A percentile compares a stretch with the other conserved stretches of the same genome.
Conservation (phyloP, 768 basidiomycete genomes). For the Mycena leptocephala region DNA sequence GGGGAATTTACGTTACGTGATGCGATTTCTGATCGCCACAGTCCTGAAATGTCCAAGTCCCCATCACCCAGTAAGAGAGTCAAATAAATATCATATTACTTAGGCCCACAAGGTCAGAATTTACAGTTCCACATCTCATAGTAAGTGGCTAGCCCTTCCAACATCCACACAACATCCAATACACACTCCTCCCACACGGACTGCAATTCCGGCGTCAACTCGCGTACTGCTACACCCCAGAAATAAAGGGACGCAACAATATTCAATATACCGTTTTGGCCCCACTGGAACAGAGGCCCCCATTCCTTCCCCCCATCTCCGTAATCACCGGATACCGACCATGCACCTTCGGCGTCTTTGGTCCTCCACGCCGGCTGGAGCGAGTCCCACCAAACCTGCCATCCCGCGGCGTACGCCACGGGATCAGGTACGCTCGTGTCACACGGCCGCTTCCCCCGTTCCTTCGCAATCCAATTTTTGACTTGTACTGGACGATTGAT, state of each 20-base stretch:
- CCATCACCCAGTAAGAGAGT: too few species aligned
- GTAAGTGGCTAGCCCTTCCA: not conserved
- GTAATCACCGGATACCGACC: not conserved
- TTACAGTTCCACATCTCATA: not conserved
- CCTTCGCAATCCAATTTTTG: not conserved
- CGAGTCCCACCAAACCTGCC: constrained; percentile 17
- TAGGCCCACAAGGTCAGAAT: too few species aligned
- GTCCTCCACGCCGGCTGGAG: constrained; percentile 1
- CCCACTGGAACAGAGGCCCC: constrained; percentile 6
- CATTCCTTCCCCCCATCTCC: not conserved
- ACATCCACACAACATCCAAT: not conserved
- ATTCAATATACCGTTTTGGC: not conserved
- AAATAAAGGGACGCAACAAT: constrained; percentile 3
- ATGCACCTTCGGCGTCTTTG: not conserved
- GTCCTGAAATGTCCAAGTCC: too few species aligned
- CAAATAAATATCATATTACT: too few species aligned
- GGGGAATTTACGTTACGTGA: too few species aligned
- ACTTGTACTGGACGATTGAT: not conserved
- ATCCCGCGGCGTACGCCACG: not conserved
- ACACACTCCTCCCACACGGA: not conserved
- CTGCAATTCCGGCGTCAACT: too few species aligned
- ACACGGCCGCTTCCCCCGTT: not conserved
- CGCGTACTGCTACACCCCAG: not conserved
- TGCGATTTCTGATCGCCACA: too few species aligned
- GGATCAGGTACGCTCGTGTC: not conserved